phyloP scores from a whole-genome alignment of 2,329 filamentous ascomycete genomes.

The Fusarium coffeatum region DNA sequence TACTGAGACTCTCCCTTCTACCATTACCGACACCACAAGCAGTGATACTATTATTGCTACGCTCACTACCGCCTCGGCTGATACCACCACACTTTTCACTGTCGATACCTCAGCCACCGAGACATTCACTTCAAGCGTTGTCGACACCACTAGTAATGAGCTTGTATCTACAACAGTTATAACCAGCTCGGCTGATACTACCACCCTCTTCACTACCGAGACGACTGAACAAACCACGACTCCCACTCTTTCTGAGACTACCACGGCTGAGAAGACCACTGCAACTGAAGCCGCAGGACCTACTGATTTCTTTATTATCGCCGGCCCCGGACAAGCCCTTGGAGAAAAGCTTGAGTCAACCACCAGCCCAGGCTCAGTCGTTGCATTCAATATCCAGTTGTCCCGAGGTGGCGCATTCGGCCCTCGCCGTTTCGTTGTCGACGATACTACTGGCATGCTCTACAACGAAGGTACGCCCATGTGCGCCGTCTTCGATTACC shows the following conservation, averaged over 20 bases:
- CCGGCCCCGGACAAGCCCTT: neutral
- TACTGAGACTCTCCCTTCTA: neutral
- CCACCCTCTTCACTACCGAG: neutral
- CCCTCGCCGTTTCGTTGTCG: neutral
- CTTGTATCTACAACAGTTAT: neutral
- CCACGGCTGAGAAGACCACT: neutral
- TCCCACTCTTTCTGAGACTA: neutral
- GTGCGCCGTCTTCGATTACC: neutral
- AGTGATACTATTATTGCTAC: neutral
- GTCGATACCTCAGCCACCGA: neutral
- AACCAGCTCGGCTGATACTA: neutral
- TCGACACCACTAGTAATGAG: neutral
- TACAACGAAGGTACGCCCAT: neutral
- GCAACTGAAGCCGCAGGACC: neutral
- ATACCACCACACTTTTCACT: neutral
- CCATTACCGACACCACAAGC: neutral
- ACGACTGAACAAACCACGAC: neutral
- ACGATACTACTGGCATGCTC: fast-evolving
- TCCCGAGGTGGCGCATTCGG: no score
- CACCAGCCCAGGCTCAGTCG: neutral
- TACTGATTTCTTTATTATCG: neutral
- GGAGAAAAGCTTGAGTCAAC: neutral
- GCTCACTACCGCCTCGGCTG: neutral
- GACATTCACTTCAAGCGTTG: neutral
- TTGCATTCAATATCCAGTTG: no score